A percentile compares a stretch with the other conserved stretches of the same genome.
Evolutionary conservation across 1,284 basidiomycete genomes (phyloP).

Genomic region (Boletus sp.): DNA sequence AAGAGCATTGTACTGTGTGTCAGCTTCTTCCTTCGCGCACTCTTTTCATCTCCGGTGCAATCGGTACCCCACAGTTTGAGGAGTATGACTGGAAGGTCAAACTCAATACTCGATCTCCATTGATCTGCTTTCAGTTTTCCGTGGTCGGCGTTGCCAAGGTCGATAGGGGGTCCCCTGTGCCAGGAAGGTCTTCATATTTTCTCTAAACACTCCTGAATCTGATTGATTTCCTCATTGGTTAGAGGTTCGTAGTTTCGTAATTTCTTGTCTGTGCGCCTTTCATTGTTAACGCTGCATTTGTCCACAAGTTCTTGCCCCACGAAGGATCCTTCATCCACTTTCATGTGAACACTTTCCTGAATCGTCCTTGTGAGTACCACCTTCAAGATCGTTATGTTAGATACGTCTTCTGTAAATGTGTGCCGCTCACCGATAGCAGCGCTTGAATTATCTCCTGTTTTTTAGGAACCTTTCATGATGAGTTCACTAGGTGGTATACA

Average conservation of each 20-base stretch:
- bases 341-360: too few species aligned
- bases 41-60: too few species aligned
- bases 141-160: conserved; percentile 6
- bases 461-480: background rate
- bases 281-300: background rate
- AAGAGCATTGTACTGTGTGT: conserved; percentile 24
- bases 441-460: background rate
- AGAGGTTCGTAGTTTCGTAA: background rate
- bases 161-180: background rate
- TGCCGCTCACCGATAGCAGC: too few species aligned
- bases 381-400: too few species aligned
- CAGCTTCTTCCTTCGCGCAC: too few species aligned
- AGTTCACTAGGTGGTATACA: too few species aligned
- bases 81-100: conserved; percentile 8
- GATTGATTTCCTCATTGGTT: background rate
- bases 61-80: conserved; percentile 11
- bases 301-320: background rate
- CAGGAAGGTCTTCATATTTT: conserved; percentile 4
- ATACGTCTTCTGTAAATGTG: too few species aligned
- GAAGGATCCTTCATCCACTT: too few species aligned
- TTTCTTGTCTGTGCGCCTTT: too few species aligned
- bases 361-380: too few species aligned
- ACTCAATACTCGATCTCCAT: conserved; percentile 8
- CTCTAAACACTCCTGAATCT: background rate
- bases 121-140: conserved; percentile 20